Conservation (phyloP, 257 asterid genomes). For the Ehretia macrophylla region DNA sequence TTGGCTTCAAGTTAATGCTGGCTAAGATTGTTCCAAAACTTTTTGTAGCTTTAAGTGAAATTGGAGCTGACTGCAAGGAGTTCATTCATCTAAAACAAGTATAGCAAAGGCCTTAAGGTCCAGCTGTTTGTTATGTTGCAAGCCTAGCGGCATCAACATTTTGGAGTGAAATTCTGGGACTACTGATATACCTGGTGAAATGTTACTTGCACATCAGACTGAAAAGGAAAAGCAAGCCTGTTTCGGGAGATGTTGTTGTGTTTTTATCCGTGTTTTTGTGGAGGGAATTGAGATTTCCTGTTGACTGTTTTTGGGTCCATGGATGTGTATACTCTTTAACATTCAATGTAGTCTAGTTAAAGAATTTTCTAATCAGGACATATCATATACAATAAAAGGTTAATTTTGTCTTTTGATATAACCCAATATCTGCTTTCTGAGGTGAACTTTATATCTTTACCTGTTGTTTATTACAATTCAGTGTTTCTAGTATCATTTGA, state of each 20-base stretch:
- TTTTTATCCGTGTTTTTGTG: neutral
- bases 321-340: neutral
- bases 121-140: slow-evolving; percentile 4
- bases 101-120: slow-evolving; percentile 27
- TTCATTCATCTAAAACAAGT: slow-evolving; percentile 48
- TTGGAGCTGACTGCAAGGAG: slow-evolving; percentile 76
- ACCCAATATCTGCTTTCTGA: too few relatives aligned
- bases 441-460: too few relatives aligned
- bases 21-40: slow-evolving; percentile 80
- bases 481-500: neutral
- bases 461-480: too few relatives aligned
- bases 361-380: too few relatives aligned
- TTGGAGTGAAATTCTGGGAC: slow-evolving; percentile 14
- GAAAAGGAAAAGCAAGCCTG: neutral
- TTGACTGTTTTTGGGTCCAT: neutral
- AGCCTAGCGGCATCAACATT: slow-evolving; percentile 11
- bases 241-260: neutral
- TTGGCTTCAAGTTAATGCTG: slow-evolving; percentile 94
- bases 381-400: neutral
- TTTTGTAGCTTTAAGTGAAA: slow-evolving; percentile 43
- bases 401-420: neutral
- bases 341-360: neutral
- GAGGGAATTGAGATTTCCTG: neutral
- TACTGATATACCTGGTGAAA: slow-evolving; percentile 13
- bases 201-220: neutral